Base-by-base conservation (phyloP, 768 basidiomycete species). In the Xerocomellus dryophilus region DNA sequence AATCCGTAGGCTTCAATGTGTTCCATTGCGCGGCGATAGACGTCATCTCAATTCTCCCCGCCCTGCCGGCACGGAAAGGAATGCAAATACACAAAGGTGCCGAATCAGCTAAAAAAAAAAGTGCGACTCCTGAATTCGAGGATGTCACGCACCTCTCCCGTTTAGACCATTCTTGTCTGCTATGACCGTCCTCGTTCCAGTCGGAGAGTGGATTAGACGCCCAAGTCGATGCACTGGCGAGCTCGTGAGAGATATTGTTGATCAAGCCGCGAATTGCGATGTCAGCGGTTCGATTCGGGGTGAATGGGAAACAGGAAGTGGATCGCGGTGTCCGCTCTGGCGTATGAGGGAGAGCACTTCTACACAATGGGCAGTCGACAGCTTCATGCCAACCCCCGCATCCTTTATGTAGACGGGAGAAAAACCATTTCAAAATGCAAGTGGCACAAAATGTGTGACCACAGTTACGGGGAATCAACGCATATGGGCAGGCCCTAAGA, bases 381-480 rank as follows among this genome's bases (percentile, higher is more conserved):
- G 78, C 65, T 61, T 84, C 81, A 57, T 86, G 86, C 86, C 86
- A 88, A 31, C 73, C 72, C 27, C 84, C 84, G 63, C 86, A 87
- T 1, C 72, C 74, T 44, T 72, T 73, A 68, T 87, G 85, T 27
- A 86, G 69, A 44, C 81, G 80, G 61, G 84, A 82, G 73, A 86
- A 86, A 69, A 82, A 81, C 82, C 84, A 85, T 62, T 81, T 81
- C 29, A 87, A 67, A 56, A 85, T 82, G 68, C 84, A 86, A 44
- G 82, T 70, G 29, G 81, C 80, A 63, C 84, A 87, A 62, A 84
- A 88, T 5, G 84, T 79, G 62, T 88, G 86, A 10, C 86, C 86
- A 56, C 86, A 88, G 38, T 73, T 70, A 14, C 72, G 73, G 17
- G 82, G 79, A 52, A 74, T 78, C 39, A 86, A 69, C 31, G 72